Evolutionary conservation across 75 land plant species (phyloP).

Genomic region (Pinus albicaulis): DNA sequence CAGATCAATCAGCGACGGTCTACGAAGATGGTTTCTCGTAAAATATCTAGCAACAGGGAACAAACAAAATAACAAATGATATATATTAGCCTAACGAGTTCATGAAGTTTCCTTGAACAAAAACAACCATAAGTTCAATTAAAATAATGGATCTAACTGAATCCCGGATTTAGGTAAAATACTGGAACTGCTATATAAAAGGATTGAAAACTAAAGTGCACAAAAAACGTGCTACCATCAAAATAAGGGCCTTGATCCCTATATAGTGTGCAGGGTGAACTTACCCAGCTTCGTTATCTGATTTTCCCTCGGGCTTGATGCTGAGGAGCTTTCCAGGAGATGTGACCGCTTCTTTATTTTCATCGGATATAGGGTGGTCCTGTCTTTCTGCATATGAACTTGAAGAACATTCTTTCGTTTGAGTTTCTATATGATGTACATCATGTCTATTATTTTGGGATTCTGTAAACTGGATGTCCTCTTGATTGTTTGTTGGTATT

Average conservation of each 20-base stretch:
- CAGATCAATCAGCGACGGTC: background rate
- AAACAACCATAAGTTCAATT: background rate
- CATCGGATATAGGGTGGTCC: background rate
- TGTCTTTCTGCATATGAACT: background rate
- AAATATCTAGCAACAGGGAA: background rate
- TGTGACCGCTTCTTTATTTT: background rate
- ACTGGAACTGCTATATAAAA: too few relatives aligned
- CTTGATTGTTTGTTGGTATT: background rate
- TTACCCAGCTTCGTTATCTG: background rate
- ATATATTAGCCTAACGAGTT: background rate
- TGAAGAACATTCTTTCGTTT: background rate
- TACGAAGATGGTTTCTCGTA: background rate
- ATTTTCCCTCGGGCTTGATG: background rate
- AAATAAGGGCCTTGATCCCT: background rate
- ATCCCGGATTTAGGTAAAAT: background rate
- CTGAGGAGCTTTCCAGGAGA: background rate
- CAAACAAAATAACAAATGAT: background rate
- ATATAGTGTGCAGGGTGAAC: background rate
- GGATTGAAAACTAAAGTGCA: too few relatives aligned
- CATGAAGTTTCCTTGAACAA: background rate
- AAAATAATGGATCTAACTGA: background rate
- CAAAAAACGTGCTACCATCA: too few relatives aligned
- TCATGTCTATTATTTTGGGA: background rate
- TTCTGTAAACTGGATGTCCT: background rate
- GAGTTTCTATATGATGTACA: slow-evolving; percentile 3